Conservation (phyloP, 768 basidiomycete species). For the Solioccasus polychromus region DNA sequence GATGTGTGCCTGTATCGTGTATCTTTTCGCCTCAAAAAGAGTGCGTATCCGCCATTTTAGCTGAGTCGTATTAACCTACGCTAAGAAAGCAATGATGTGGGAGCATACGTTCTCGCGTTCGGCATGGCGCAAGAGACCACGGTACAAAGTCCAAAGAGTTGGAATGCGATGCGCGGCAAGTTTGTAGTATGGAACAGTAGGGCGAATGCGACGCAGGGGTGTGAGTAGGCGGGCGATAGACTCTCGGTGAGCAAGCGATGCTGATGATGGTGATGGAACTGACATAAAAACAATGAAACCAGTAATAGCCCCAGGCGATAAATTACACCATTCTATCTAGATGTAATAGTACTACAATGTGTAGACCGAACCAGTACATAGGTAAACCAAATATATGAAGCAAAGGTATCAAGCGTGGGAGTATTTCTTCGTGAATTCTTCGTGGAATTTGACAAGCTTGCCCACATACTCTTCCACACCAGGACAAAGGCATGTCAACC, state of each 20-base stretch:
- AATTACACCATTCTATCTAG: conserved; percentile 9
- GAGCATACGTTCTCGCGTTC: conserved; percentile 51
- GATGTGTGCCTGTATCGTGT: conserved; percentile 50
- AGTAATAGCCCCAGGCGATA: background rate
- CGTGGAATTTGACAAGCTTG: conserved; percentile 76
- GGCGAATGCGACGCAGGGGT: conserved; percentile 55
- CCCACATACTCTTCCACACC: conserved; percentile 91
- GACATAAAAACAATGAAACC: conserved; percentile 6
- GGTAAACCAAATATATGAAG: background rate
- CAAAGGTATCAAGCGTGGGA: conserved; percentile 15
- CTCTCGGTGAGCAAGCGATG: conserved; percentile 49
- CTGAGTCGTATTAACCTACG: conserved; percentile 33
- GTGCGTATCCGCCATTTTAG: conserved; percentile 53
- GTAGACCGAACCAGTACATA: background rate
- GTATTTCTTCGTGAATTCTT: conserved; percentile 55
- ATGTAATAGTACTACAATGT: conserved; percentile 2
- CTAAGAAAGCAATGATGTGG: background rate
- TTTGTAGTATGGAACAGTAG: conserved; percentile 62
- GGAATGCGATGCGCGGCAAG: conserved; percentile 74
- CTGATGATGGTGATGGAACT: conserved; percentile 14
- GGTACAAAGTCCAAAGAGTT: conserved; percentile 74
- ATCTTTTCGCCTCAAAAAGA: conserved; percentile 51
- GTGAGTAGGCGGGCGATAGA: conserved; percentile 52
- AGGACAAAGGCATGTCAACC: conserved; percentile 92
- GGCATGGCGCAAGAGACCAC: conserved; percentile 58